Evolutionary conservation across 352 stramenopile species (phyloP).

Genomic region (Phytophthora meadii): DNA sequence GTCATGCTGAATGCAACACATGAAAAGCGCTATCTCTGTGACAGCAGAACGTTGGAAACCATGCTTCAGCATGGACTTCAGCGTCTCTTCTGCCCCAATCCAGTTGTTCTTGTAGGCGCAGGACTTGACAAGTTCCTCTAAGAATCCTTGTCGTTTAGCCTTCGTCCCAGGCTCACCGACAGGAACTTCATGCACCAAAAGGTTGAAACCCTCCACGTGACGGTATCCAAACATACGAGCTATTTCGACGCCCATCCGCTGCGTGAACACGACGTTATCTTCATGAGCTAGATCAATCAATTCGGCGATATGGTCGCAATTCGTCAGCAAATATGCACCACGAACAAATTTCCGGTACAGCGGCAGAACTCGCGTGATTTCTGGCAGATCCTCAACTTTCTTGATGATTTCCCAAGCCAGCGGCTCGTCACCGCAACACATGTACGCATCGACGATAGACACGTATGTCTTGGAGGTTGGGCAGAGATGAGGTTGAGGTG

Average conservation of each 20-base stretch:
- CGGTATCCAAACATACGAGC: conserved; percentile 69
- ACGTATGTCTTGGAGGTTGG: conserved; percentile 75
- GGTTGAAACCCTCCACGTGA: conserved; percentile 56
- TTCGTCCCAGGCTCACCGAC: conserved; percentile 14
- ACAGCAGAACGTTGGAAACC: conserved; percentile 57
- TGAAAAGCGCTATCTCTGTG: conserved; percentile 70
- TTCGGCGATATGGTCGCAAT: conserved; percentile 66
- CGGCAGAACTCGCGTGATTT: conserved; percentile 50
- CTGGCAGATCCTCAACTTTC: conserved; percentile 47
- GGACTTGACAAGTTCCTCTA: conserved; percentile 76
- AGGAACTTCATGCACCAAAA: conserved; percentile 54
- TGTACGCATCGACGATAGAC: conserved; percentile 78
- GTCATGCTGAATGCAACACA: conserved; percentile 66
- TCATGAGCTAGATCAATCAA: conserved; percentile 52
- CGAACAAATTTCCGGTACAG: conserved; percentile 82
- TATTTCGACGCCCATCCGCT: conserved; percentile 71
- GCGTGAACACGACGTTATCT: conserved; percentile 64
- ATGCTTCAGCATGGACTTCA: conserved; percentile 50
- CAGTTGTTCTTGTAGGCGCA: conserved; percentile 77
- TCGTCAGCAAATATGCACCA: conserved; percentile 66
- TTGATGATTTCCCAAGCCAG: conserved; percentile 66
- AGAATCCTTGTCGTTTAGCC: conserved; percentile 48
- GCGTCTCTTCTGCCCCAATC: conserved; percentile 53
- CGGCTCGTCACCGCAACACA: conserved; percentile 66
- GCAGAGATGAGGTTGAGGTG: conserved; percentile 60